Base-by-base conservation (phyloP, 2,329 filamentous ascomycete species). In the Penicillium rolfsii region DNA sequence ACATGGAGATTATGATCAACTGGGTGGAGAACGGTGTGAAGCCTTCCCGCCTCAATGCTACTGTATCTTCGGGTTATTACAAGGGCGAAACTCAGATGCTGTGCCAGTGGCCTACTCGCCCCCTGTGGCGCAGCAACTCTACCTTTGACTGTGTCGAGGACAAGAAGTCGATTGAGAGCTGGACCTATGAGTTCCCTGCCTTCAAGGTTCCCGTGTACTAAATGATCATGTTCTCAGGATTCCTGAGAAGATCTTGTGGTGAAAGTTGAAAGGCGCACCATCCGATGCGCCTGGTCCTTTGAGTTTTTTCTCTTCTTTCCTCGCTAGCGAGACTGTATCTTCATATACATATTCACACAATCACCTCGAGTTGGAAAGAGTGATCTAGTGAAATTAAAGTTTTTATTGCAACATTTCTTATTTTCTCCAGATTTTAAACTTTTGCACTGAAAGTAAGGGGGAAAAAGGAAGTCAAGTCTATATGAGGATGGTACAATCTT, bases 1-100 rank as follows among this genome's bases (percentile, higher is more conserved):
- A 81, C 64, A 73, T 83, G 63, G 73, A 76, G 64, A 76, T 70
- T 1, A 72, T 83, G 65, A 81, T 86, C 52, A 73, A 82, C 57
- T 85, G 82, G 83, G 82, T 83, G 0, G 83, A 85, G 73, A 78
- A 81, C 12, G 80, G 78, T 2, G 69, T 76, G 4, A 77, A 74
- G 49, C 83, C 83, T 1, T 73, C 69, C 8, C 77, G 73, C 0
- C 66, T 85, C 40, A 80, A 80, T 45, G 80, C 76, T 1, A 80
- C 77, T 1, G 72, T 74, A 7, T 67, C 70, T 9, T 68, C 70
- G 4, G 72, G 77, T 63, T 36, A 64, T 8, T 70, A 74, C 24
- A 57, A 62, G 14, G 73, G 73, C 1, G 68, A 75, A 63, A 75
- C 68, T 4, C 71, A 74, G 63, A 70, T 71, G 72, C 64, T 76